Percentiles rank a stretch among this genome's conserved stretches.
Evolutionary conservation across 139 green algal genomes (phyloP).

Genomic region (Chlorella sp.): DNA sequence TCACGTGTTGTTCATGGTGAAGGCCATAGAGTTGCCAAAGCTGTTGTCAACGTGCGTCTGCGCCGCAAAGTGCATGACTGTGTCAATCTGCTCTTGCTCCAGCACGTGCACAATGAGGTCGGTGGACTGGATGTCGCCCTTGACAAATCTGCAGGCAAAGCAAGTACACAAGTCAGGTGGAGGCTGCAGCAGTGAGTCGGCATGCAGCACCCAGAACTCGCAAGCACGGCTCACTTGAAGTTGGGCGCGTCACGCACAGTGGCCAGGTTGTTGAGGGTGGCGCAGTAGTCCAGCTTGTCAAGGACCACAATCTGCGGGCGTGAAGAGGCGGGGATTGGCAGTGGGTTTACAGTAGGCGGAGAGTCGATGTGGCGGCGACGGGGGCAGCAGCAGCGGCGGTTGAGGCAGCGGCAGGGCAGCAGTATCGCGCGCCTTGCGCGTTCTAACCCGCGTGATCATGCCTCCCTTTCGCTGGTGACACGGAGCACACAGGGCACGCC

Average conservation of each 20-base stretch:
- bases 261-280: slow-evolving; percentile 86
- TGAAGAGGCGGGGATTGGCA: neutral
- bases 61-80: slow-evolving; percentile 97
- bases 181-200: neutral
- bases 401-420: neutral
- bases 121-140: slow-evolving; percentile 92
- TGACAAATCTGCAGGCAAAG: slow-evolving; percentile 76
- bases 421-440: neutral
- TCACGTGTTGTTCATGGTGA: slow-evolving; percentile 97
- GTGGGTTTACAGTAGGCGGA: too few species aligned
- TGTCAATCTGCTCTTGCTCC: slow-evolving; percentile 91
- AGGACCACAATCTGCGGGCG: slow-evolving; percentile 85
- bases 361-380: neutral
- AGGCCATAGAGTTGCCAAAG: slow-evolving; percentile 95
- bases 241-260: slow-evolving; percentile 70
- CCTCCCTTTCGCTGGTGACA: neutral
- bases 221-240: slow-evolving; percentile 71
- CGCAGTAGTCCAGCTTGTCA: slow-evolving; percentile 98
- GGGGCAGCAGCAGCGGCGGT: neutral
- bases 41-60: slow-evolving; percentile 99
- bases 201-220: neutral
- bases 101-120: slow-evolving; percentile 93
- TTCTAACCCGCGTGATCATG: neutral
- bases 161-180: too few species aligned
- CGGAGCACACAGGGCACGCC: neutral